Base-by-base conservation (phyloP, 2,329 filamentous ascomycete species). In the Arthroderma sp. region DNA sequence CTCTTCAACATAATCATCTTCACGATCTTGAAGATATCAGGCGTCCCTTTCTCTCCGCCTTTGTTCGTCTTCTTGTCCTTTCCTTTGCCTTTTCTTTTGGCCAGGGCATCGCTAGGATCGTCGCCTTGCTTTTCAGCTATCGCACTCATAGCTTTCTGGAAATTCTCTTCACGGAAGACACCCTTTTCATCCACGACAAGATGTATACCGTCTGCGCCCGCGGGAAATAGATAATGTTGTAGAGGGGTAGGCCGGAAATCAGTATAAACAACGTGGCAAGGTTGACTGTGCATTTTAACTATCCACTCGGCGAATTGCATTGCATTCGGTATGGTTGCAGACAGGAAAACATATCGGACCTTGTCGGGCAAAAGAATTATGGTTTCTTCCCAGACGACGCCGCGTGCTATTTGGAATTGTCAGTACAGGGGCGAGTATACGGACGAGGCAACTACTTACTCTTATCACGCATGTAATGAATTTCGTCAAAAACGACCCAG, bases 301-400 rank as follows among this genome's bases (percentile, higher is more conserved):
- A 98, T 94, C 91, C 91, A 98, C 64, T 98, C 89, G 54, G 91
- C 91, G 57, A 98, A 98, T 64, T 98, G 91, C 77, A 96, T 95
- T 43, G 91, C 88, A 60, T 98, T 98, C 44, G 91, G 91, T 51
- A 98, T 98, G 1, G 93, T 98, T 51, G 91, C 91, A 30, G 93
- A 98, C 49, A 98, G 71, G 66, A 98, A 98, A 45, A 98, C 93
- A 59, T 96, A 98, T 68, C 87, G 84, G 54, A 98, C 93, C 74
- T 98, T 96, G 71, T 98, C 91, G 3, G 91, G 91, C 29, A 98
- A 73, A 53, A 98, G 74, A 58, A 98, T 98, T 60, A 98, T 96
- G 34, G 91, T 96, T 70, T 98, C 91, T 64, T 98, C 91, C 91
- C 91, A 98, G 2, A 98, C 91, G 0, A 98, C 91, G 70, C 91